These are phyloP conservation scores for Rhizophora apiculata DNA, from an alignment of 345 rosid genomes.

Conservation along the genomic window DNA sequence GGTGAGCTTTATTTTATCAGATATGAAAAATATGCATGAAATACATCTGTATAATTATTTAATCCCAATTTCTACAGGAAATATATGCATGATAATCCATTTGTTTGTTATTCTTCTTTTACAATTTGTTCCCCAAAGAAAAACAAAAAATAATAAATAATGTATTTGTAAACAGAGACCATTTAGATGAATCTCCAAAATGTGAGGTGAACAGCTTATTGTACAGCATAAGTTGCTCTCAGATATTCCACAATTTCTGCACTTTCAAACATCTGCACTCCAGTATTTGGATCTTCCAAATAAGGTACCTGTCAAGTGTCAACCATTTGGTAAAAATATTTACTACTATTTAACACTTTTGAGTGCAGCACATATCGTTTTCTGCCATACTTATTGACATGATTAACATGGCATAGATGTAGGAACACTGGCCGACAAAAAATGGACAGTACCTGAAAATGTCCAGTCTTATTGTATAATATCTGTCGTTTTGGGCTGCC, in stretches of 20 bases:
- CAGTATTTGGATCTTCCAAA: conserved; percentile 91
- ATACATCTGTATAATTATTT: background rate
- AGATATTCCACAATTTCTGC: conserved; percentile 83
- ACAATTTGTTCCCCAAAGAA: too few relatives aligned
- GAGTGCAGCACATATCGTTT: background rate
- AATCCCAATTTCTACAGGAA: too few relatives aligned
- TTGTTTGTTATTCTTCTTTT: too few relatives aligned
- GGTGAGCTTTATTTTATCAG: background rate
- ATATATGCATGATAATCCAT: too few relatives aligned
- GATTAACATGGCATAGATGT: too few relatives aligned
- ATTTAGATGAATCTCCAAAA: conserved; percentile 4
- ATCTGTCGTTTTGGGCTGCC: conserved; percentile 81
- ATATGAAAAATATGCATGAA: background rate
- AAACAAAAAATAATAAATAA: background rate
- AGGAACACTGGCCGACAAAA: background rate
- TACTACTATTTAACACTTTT: too few relatives aligned
- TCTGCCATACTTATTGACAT: background rate
- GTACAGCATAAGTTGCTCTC: conserved; percentile 66
- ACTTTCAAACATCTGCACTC: conserved; percentile 86
- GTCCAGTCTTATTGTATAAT: conserved; percentile 55
- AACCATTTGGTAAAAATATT: too few relatives aligned
- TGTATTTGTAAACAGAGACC: background rate
- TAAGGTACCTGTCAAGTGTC: conserved; percentile 61
- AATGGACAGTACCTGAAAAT: conserved; percentile 59
- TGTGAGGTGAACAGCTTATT: conserved; percentile 16